phyloP scores from a whole-genome alignment of 495 filamentous ascomycete species.

The Neurospora sp. region DNA sequence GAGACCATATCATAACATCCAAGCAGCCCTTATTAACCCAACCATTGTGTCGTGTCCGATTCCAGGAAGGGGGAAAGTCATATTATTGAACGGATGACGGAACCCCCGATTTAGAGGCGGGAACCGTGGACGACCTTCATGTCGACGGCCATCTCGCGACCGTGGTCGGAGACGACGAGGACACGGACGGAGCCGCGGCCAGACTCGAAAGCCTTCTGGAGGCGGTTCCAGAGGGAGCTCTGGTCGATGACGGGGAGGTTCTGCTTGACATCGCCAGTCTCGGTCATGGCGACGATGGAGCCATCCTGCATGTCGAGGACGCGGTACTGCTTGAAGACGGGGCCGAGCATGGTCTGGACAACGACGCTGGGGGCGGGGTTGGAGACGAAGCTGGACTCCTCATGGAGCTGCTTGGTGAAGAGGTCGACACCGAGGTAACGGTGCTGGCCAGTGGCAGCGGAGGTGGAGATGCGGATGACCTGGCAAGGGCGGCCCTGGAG shows the following conservation, averaged over 20 bases:
- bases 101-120: constrained; percentile 33
- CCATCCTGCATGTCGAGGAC: constrained; percentile 94
- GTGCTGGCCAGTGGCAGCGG: constrained; percentile 95
- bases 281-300: constrained; percentile 44
- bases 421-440: constrained; percentile 99
- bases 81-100: constrained; percentile 1
- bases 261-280: constrained; percentile 92
- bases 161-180: constrained; percentile 90
- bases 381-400: constrained; percentile 96
- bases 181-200: constrained; percentile 90
- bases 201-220: constrained; percentile 77
- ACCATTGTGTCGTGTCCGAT: neutral
- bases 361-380: constrained; percentile 93
- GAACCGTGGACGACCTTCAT: constrained; percentile 91
- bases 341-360: constrained; percentile 98
- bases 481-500: constrained; percentile 99
- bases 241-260: constrained; percentile 86
- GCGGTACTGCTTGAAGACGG: constrained; percentile 99
- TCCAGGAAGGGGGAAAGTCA: neutral
- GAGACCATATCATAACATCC: neutral
- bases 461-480: constrained; percentile 99
- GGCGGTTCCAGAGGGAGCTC: constrained; percentile 71
- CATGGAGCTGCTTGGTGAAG: constrained; percentile 97
- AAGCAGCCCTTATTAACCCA: neutral
- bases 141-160: constrained; percentile 92